Evolutionary conservation across 1,284 basidiomycete genomes (phyloP).

Genomic region (Ustilago xerochloae): DNA sequence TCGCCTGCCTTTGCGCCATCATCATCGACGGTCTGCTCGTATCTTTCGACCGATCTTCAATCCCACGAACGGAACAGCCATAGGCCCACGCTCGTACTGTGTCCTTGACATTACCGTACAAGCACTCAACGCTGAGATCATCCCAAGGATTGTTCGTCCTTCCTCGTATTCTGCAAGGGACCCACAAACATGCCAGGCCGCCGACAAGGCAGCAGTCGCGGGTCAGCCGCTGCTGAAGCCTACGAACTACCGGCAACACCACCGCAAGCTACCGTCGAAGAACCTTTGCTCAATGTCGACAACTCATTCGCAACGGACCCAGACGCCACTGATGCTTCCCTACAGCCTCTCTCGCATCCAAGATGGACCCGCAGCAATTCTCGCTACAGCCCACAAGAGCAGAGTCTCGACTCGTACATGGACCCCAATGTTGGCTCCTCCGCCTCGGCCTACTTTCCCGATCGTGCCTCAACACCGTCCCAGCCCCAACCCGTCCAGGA

Average conservation of each 20-base stretch:
- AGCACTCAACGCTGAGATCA: background rate
- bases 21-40: background rate
- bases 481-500: slow-evolving; percentile 12
- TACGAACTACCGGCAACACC: slow-evolving; percentile 34
- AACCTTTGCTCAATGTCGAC: slow-evolving; percentile 22
- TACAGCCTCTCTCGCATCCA: slow-evolving; percentile 19
- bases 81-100: no score
- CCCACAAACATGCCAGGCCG: slow-evolving; percentile 15
- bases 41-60: background rate
- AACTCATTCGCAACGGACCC: slow-evolving; percentile 20
- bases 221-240: slow-evolving; percentile 9
- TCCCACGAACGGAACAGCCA: background rate
- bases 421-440: slow-evolving; percentile 5
- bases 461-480: background rate
- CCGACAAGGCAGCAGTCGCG: background rate
- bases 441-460: slow-evolving; percentile 10
- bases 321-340: slow-evolving; percentile 23
- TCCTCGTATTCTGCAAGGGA: background rate
- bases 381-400: slow-evolving; percentile 17
- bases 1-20: background rate
- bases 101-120: no score
- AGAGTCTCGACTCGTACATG: slow-evolving; percentile 1
- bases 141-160: background rate
- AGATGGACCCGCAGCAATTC: slow-evolving; percentile 22
- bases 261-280: slow-evolving; percentile 10